A percentile compares a stretch with the other conserved stretches of the same genome.
phyloP scores from a whole-genome alignment of 148 eudicot species.

The Rhododendron henanense region DNA sequence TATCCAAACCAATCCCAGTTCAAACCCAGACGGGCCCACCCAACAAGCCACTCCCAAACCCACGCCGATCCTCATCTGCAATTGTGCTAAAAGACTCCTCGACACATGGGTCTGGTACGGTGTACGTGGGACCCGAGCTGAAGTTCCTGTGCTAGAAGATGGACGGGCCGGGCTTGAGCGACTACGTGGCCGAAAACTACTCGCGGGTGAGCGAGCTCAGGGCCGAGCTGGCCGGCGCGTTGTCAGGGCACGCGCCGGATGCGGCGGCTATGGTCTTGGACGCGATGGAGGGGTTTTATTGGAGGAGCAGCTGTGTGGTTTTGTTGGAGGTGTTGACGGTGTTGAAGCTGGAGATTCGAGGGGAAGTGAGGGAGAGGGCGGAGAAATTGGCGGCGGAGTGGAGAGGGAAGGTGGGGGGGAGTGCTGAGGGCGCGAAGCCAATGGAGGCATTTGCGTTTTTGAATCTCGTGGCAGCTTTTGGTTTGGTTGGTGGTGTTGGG shows the following conservation, averaged over 20 bases:
- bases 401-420: constrained; percentile 18
- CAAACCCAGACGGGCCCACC: background rate
- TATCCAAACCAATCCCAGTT: background rate
- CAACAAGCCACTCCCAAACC: no score
- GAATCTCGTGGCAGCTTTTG: constrained; percentile 30
- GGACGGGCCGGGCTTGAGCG: constrained; percentile 34
- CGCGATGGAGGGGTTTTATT: constrained; percentile 31
- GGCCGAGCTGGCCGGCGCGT: constrained; percentile 28
- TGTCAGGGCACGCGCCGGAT: constrained; percentile 22
- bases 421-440: background rate
- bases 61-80: no score
- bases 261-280: constrained; percentile 32
- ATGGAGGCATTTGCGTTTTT: constrained; percentile 31
- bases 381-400: constrained; percentile 30
- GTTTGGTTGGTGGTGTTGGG: constrained; percentile 18
- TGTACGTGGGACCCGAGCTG: constrained; percentile 21
- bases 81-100: no score
- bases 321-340: constrained; percentile 39
- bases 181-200: constrained; percentile 17
- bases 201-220: constrained; percentile 14
- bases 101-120: background rate
- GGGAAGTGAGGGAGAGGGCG: constrained; percentile 27
- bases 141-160: constrained; percentile 30
- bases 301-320: constrained; percentile 21
- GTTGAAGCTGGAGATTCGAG: constrained; percentile 16